Evolutionary conservation across 257 asterid species (phyloP).

Genomic region (Rhazya stricta): DNA sequence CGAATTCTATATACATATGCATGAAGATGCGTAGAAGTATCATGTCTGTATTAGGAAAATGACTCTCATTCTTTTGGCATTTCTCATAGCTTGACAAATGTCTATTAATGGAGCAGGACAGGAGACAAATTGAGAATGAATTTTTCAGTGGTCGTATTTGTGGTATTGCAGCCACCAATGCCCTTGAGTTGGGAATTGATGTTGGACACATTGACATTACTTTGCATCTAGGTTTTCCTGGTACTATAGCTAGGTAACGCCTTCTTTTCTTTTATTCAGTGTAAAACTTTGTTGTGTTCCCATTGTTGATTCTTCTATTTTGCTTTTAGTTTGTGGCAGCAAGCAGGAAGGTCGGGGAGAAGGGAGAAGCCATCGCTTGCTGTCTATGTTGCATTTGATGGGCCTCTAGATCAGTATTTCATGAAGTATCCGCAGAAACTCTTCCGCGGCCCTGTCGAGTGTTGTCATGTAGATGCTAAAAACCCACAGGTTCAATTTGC

Average conservation of each 20-base stretch:
- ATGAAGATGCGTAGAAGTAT: not conserved
- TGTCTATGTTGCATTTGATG: slow-evolving; percentile 93
- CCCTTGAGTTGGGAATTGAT: slow-evolving; percentile 96
- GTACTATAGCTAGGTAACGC: slow-evolving; percentile 83
- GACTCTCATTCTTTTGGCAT: not conserved
- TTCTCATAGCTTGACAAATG: slow-evolving; percentile 13
- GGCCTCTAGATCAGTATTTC: slow-evolving; percentile 90
- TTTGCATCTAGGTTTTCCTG: slow-evolving; percentile 96
- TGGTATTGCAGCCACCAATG: slow-evolving; percentile 95
- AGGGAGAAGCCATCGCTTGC: slow-evolving; percentile 85
- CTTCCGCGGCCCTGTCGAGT: slow-evolving; percentile 76
- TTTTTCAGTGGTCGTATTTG: slow-evolving; percentile 67
- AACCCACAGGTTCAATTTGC: slow-evolving; percentile 64
- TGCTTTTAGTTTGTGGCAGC: slow-evolving; percentile 78
- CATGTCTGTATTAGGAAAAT: not conserved
- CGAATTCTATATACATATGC: not conserved
- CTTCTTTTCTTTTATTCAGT: slow-evolving; percentile 23
- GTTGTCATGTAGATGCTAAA: slow-evolving; percentile 85
- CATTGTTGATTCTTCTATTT: slow-evolving; percentile 17
- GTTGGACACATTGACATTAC: slow-evolving; percentile 94
- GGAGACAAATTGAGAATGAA: slow-evolving; percentile 82
- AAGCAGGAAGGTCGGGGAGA: slow-evolving; percentile 98
- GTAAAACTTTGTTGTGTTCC: slow-evolving; percentile 14
- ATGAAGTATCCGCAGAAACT: slow-evolving; percentile 88
- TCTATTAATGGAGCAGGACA: slow-evolving; percentile 56